Evolutionary conservation across 1,284 basidiomycete genomes (phyloP).

Genomic region (Pseudomicrostroma phylloplanum): DNA sequence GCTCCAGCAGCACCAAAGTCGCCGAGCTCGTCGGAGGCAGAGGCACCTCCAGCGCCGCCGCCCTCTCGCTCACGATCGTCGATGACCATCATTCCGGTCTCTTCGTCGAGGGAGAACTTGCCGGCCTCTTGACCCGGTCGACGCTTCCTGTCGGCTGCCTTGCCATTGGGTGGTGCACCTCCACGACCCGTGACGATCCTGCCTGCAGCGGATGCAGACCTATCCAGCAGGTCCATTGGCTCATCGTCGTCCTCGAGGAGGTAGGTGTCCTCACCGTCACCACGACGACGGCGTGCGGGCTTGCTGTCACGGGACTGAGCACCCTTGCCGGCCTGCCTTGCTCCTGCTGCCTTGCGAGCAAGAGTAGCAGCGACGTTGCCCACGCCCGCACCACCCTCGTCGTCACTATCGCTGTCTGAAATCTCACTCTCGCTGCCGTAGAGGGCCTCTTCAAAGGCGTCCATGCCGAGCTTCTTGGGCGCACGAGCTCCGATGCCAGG

Average conservation of each 20-base stretch:
- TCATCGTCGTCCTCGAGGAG: slow-evolving; percentile 84
- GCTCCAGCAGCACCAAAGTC: slow-evolving; percentile 55
- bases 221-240: slow-evolving; percentile 88
- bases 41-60: slow-evolving; percentile 41
- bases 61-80: slow-evolving; percentile 53
- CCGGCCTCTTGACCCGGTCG: slow-evolving; percentile 73
- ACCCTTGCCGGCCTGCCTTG: slow-evolving; percentile 24
- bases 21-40: slow-evolving; percentile 60
- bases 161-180: slow-evolving; percentile 21
- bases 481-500: slow-evolving; percentile 4
- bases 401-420: slow-evolving; percentile 29
- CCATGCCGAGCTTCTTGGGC: slow-evolving; percentile 14
- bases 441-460: slow-evolving; percentile 48
- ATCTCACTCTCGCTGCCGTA: slow-evolving; percentile 46
- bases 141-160: slow-evolving; percentile 20
- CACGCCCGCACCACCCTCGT: slow-evolving; percentile 28
- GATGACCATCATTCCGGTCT: slow-evolving; percentile 83
- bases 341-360: slow-evolving; percentile 1
- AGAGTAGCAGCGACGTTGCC: neutral
- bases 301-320: slow-evolving; percentile 1
- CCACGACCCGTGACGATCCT: slow-evolving; percentile 17
- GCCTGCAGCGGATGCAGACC: slow-evolving; percentile 48
- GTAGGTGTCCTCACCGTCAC: slow-evolving; percentile 53
- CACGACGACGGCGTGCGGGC: slow-evolving; percentile 7
- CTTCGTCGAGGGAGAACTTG: slow-evolving; percentile 78